Evolutionary conservation across 495 filamentous ascomycete genomes (phyloP).

Genomic region (Tetracladium setigerum): DNA sequence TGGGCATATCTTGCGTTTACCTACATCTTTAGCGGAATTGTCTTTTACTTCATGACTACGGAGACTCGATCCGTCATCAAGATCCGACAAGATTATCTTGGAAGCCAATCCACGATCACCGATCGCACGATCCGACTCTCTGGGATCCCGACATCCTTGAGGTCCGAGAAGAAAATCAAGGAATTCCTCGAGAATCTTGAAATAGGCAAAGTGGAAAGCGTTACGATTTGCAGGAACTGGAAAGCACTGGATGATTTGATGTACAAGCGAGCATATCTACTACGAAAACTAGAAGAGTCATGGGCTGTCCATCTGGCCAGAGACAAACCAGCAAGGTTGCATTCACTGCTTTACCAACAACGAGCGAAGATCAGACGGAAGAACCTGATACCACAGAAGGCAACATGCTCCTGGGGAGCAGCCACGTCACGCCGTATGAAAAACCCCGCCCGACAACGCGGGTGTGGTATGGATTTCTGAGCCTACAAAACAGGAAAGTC

Average conservation of each 20-base stretch:
- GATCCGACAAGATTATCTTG: conserved; percentile 83
- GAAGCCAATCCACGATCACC: conserved; percentile 85
- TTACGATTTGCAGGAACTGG: conserved; percentile 87
- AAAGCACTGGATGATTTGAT: conserved; percentile 70
- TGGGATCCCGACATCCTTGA: conserved; percentile 73
- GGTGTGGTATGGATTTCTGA: conserved; percentile 74
- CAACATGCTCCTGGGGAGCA: conserved; percentile 22
- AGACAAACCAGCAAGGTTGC: conserved; percentile 41
- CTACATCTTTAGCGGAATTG: conserved; percentile 79
- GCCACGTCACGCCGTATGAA: conserved; percentile 16
- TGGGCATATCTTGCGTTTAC: conserved; percentile 91
- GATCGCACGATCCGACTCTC: conserved; percentile 90
- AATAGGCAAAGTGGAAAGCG: conserved; percentile 88
- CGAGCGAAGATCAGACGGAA: conserved; percentile 27
- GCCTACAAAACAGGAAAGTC: conserved; percentile 60
- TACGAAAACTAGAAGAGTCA: conserved; percentile 74
- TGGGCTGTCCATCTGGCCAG: conserved; percentile 48
- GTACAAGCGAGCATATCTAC: conserved; percentile 50
- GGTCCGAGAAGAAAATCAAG: conserved; percentile 76
- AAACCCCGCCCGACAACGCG: conserved; percentile 58
- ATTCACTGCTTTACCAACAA: conserved; percentile 36
- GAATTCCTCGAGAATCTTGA: conserved; percentile 79
- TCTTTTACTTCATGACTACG: conserved; percentile 71
- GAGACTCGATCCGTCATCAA: conserved; percentile 80
- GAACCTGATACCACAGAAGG: conserved; percentile 23